These are phyloP conservation scores for Cutaneotrichosporon daszewskae DNA, from an alignment of 1,284 basidiomycete species.

Conservation along the genomic window DNA sequence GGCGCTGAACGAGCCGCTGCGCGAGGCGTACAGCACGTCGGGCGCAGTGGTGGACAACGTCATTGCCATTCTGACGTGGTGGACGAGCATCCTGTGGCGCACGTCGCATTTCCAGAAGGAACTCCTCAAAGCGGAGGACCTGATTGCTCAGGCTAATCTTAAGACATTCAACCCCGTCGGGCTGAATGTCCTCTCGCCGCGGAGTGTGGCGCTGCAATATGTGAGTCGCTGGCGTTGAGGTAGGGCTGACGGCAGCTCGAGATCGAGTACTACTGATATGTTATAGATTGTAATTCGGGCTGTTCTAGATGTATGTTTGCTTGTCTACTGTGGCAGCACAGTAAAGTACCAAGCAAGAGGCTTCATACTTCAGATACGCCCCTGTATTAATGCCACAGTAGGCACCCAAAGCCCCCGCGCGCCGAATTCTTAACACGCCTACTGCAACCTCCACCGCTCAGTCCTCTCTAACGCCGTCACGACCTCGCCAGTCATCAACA, in stretches of 20 bases:
- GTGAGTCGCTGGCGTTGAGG: constrained; percentile 32
- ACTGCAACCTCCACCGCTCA: too few species aligned
- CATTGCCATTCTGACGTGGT: constrained; percentile 47
- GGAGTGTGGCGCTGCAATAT: constrained; percentile 50
- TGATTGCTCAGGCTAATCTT: constrained; percentile 44
- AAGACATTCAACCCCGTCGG: constrained; percentile 49
- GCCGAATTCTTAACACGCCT: too few species aligned
- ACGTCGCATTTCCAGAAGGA: constrained; percentile 49
- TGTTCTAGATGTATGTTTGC: too few species aligned
- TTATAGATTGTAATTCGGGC: too few species aligned
- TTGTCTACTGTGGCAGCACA: too few species aligned
- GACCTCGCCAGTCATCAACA: too few species aligned
- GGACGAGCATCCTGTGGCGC: constrained; percentile 45
- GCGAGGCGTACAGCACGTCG: constrained; percentile 44
- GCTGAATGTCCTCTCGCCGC: constrained; percentile 50
- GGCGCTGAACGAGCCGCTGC: constrained; percentile 44
- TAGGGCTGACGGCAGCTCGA: constrained; percentile 5
- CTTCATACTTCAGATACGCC: too few species aligned
- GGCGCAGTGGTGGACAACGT: constrained; percentile 48
- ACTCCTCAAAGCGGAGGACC: constrained; percentile 37
- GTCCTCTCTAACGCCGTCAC: too few species aligned
- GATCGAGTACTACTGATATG: too few species aligned
- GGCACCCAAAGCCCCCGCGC: too few species aligned
- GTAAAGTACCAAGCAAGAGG: too few species aligned
- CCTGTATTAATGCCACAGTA: too few species aligned